Conservation (phyloP, 2,329 filamentous ascomycete genomes). For the Lachnellula subtilissima region DNA sequence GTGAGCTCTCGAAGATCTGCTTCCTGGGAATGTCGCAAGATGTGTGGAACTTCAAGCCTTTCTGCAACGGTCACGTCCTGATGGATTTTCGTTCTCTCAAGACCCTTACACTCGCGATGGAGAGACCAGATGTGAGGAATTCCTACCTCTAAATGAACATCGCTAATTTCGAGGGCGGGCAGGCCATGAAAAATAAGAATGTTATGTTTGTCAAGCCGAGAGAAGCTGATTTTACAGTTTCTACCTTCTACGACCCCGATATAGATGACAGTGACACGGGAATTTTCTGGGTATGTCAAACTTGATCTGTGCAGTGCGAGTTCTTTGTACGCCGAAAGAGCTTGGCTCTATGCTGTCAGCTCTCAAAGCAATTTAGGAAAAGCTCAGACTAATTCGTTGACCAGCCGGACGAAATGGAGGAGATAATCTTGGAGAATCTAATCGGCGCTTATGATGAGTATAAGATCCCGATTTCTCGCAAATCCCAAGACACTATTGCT, state of each 20-base stretch:
- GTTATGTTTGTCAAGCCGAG: background rate
- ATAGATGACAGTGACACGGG: background rate
- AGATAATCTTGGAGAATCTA: background rate
- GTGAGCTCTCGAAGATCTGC: constrained; percentile 2
- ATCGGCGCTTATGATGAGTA: background rate
- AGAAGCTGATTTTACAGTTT: background rate
- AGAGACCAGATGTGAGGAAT: background rate
- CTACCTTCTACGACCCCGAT: background rate
- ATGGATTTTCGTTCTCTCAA: background rate
- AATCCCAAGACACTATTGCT: no score
- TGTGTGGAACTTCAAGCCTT: background rate
- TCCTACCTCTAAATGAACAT: no score
- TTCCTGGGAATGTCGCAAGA: background rate
- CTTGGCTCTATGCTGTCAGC: no score
- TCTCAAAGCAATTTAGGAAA: background rate
- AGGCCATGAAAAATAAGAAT: background rate
- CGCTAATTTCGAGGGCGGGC: no score
- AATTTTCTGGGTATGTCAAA: background rate
- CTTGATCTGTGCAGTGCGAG: no score
- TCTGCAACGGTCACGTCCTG: background rate
- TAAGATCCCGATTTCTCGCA: no score
- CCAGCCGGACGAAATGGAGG: background rate
- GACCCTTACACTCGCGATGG: background rate
- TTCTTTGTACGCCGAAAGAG: no score
- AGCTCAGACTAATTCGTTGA: background rate